Evolutionary conservation across 2,329 filamentous ascomycete species (phyloP).

Genomic region (Clarireedia monteithiana): DNA sequence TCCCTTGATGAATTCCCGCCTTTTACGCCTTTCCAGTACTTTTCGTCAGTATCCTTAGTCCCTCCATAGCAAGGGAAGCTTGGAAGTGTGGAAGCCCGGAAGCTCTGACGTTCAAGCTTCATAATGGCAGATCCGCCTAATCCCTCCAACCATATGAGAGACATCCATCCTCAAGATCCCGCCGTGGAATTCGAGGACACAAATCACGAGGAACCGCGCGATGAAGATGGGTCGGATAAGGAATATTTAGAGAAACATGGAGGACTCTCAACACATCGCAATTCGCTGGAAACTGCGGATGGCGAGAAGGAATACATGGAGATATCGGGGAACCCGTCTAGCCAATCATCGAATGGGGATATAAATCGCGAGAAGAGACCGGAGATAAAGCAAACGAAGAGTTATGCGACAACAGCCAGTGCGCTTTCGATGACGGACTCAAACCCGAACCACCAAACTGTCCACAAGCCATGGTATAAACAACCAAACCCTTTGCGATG

Average conservation of each 20-base stretch:
- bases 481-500: constrained; percentile 54
- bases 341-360: constrained; percentile 13
- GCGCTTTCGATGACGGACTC: constrained; percentile 36
- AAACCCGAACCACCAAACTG: constrained; percentile 22
- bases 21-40: too few species aligned
- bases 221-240: constrained; percentile 8
- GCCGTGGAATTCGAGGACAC: background rate
- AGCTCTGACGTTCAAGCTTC: background rate
- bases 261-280: constrained; percentile 1
- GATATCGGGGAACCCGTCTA: constrained; percentile 16
- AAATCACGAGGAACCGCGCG: constrained; percentile 1
- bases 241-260: constrained; percentile 3
- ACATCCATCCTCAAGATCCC: constrained; percentile 1
- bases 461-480: constrained; percentile 52
- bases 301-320: constrained; percentile 23
- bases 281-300: constrained; percentile 1
- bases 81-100: too few species aligned
- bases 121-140: constrained; percentile 2
- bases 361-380: constrained; percentile 21
- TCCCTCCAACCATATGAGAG: constrained; percentile 1
- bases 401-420: constrained; percentile 47
- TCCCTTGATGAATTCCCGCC: too few species aligned
- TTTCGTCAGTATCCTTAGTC: too few species aligned
- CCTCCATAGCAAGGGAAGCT: too few species aligned
- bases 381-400: constrained; percentile 38